Evolutionary conservation across 2,329 filamentous ascomycete species (phyloP), one percentile per base, ranked within the genome.

Genomic region (Lachnellula arida): DNA sequence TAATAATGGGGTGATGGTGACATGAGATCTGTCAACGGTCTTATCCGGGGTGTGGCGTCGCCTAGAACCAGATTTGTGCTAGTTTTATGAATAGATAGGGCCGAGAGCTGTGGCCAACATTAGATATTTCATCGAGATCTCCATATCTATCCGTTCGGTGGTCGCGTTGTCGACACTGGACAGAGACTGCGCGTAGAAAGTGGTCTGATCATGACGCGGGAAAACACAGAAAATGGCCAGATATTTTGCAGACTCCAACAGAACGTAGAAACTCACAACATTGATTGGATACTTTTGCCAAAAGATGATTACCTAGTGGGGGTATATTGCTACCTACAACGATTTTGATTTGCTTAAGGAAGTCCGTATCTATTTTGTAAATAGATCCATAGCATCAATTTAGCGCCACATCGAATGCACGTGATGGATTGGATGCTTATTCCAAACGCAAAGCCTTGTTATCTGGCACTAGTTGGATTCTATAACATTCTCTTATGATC

Each of bases 1-100:
- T 28, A 28, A 35, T 42, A 56, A 56, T 57, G 57, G 54, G 57
- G 57, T 57, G 57, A 59, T 55, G 43, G 8, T 35, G 40, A 35
- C 25, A 57, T 56, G 46, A 44, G 53, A 47, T 32, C 17, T 53
- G 42, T 39, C 44, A 32, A 52, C 50, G 54, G 52, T 54, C n/a
- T 51, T 51, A 49, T 46, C 57, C 50, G 57, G 34, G 23, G 32
- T 37, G 15, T 28, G 15, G 35, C 32, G 46, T 23, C 46, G 46
- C 15, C 46, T 32, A 48, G 32, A 14, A 42, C 43, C 17, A 25
- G 6, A 19, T 40, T 39, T 23, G 22, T 15, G 44, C 48, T 48
- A 44, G 40, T 58, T 22, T 28, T 51, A 39, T 34, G 37, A 17
- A 37, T 48, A 46, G 51, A 52, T 54, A 54, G 51, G 51, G 51